Evolutionary conservation across 768 basidiomycete species (phyloP).

Genomic region (Podaxis sp.): DNA sequence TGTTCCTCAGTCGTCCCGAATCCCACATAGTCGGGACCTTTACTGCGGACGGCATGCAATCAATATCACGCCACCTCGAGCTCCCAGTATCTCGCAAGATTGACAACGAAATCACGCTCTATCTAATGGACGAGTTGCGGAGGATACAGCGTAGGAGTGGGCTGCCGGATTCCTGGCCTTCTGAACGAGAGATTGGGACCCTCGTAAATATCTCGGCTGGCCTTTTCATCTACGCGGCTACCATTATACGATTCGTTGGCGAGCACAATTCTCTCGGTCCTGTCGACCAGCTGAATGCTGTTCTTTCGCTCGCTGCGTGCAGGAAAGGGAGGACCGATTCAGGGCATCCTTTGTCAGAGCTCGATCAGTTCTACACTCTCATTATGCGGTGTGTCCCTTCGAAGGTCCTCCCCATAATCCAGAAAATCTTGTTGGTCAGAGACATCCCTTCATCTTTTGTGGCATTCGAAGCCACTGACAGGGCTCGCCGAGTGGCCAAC

Average conservation of each 20-base stretch:
- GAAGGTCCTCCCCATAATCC: background rate
- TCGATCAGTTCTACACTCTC: conserved; percentile 1
- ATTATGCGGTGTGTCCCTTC: background rate
- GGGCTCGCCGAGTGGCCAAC: background rate
- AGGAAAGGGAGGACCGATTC: background rate
- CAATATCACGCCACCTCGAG: background rate
- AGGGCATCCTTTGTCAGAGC: background rate
- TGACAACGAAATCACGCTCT: conserved; percentile 9
- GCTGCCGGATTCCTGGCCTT: conserved; percentile 10
- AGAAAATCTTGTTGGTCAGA: background rate
- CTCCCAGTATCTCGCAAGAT: conserved; percentile 7
- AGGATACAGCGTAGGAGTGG: background rate
- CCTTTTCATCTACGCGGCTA: background rate
- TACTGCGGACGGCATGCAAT: background rate
- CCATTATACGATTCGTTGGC: background rate
- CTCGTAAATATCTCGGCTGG: conserved; percentile 2
- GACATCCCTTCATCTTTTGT: background rate
- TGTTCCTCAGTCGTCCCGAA: conserved; percentile 16
- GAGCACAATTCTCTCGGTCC: background rate
- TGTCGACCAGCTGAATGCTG: background rate
- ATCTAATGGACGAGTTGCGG: conserved; percentile 8
- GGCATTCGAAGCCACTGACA: background rate
- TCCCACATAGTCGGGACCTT: conserved; percentile 12
- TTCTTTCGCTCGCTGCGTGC: background rate
- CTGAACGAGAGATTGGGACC: background rate